A percentile compares a stretch with the other conserved stretches of the same genome.
phyloP scores from a whole-genome alignment of 2,329 filamentous ascomycete species.

The Sordariomycetes sp. region DNA sequence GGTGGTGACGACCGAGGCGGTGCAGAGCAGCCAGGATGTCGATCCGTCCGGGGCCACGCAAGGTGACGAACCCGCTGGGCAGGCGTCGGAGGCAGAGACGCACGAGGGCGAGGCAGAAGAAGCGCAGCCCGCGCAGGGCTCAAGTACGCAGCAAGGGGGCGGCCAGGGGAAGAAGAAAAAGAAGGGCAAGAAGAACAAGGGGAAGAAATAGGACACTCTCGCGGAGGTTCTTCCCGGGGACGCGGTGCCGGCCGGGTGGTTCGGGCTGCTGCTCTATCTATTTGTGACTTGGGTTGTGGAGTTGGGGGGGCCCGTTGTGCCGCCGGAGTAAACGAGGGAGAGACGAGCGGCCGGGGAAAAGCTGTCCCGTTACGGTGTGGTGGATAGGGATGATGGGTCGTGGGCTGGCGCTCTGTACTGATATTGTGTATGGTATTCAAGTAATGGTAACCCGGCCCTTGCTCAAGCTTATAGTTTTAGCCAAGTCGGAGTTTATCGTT shows the following conservation, averaged over 20 bases:
- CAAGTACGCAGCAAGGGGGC: not conserved
- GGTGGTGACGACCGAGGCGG: not conserved
- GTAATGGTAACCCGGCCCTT: not conserved
- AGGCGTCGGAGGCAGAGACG: not conserved
- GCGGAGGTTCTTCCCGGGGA: not conserved
- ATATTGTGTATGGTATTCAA: not conserved
- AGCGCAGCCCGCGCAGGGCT: not conserved
- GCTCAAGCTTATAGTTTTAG: too few relatives aligned
- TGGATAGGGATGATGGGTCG: not conserved
- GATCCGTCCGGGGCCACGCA: not conserved
- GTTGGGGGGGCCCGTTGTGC: not conserved
- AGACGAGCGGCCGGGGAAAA: not conserved
- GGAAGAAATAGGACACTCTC: not conserved
- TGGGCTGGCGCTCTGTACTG: not conserved
- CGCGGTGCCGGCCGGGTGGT: not conserved
- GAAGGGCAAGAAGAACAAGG: slow-evolving; percentile 4
- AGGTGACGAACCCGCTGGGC: not conserved
- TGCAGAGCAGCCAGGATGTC: not conserved
- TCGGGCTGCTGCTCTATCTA: not conserved
- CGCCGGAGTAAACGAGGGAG: not conserved
- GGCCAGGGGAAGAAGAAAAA: not conserved
- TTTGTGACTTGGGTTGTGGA: not conserved
- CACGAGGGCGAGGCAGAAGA: not conserved
- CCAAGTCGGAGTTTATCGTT: too few relatives aligned
- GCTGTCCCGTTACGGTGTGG: not conserved